Evolutionary conservation across 495 filamentous ascomycete genomes (phyloP), one percentile per base, ranked within the genome.

Genomic region (Chaetomium fimeti): DNA sequence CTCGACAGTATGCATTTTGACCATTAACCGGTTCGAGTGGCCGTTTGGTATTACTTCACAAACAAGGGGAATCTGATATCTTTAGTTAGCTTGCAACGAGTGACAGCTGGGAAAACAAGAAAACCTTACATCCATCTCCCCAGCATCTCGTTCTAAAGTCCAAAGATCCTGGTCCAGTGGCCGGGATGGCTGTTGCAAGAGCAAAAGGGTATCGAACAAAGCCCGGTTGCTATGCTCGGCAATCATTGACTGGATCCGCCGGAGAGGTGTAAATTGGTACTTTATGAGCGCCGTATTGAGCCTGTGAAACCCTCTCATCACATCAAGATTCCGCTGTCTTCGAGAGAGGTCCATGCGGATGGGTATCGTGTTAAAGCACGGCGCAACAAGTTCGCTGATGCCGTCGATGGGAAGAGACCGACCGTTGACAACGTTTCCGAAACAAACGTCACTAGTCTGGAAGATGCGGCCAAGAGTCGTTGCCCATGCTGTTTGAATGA

Each of bases 301-400:
- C 1, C 64, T 69, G 36, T 91, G 86, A 8, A 90, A 78, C 2
- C 71, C 70, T 36, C 78, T 79, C 63, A 81, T 76, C 18, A 89
- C 66, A 11, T 86, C 82, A n/a, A 76, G 55, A 59, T 86, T 86
- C 18, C 71, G 65, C 57, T 80, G 62, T 56, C 70, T 25, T 51
- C 61, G 13, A 58, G 75, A 69, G n/a, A 88, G 57, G 32, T 83
- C 71, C 58, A 89, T 72, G 22, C 92, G 82, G n/a, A 91, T 75
- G 1, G 93, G 91, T 24, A 96, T 79, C 0, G 93, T 96, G 64
- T 93, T 96, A 76, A 96, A 94, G 71, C 91, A 91, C 1, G 93
- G 93, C 1, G 89, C 88, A 24, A 96, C 83, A 11, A 96, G 85
- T 6, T 85, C 79, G 15, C 91, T 84, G 29, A 93, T 80, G 5